Conservation (phyloP, 208 protist genomes). For the Angomonas deanei region DNA sequence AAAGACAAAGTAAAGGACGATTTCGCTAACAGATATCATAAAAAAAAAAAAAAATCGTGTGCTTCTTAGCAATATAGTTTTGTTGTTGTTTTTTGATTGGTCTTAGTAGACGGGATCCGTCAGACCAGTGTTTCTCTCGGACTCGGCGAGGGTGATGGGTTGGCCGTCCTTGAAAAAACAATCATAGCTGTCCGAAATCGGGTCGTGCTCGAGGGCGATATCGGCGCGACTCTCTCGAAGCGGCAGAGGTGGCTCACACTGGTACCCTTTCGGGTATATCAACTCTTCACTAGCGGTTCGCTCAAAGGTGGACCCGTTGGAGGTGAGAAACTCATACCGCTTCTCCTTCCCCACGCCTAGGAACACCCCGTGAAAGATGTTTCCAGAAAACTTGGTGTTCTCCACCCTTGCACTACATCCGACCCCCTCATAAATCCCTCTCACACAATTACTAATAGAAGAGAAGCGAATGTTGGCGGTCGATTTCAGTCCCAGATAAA, state of each 20-base stretch:
- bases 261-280: conserved; percentile 15
- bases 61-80: too few relatives aligned
- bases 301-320: conserved; percentile 8
- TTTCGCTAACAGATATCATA: not conserved
- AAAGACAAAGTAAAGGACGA: not conserved
- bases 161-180: conserved; percentile 32
- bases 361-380: conserved; percentile 54
- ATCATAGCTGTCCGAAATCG: conserved; percentile 52
- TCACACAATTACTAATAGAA: conserved; percentile 40
- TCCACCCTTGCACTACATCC: conserved; percentile 27
- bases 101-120: conserved; percentile 47
- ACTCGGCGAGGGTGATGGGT: conserved; percentile 20
- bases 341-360: conserved; percentile 26
- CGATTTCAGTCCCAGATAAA: conserved; percentile 50
- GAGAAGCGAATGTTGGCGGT: conserved; percentile 21
- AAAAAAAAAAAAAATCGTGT: conserved; percentile 8
- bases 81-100: not conserved
- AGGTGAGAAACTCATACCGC: not conserved
- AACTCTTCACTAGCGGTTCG: not conserved
- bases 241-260: conserved; percentile 9
- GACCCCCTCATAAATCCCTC: conserved; percentile 62
- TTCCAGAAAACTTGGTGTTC: conserved; percentile 31
- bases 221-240: conserved; percentile 30
- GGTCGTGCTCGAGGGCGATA: conserved; percentile 49
- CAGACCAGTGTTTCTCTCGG: conserved; percentile 34